These are phyloP conservation scores for Zea luxurians DNA, from an alignment of 176 grass and related monocot species.

Conservation along the genomic window DNA sequence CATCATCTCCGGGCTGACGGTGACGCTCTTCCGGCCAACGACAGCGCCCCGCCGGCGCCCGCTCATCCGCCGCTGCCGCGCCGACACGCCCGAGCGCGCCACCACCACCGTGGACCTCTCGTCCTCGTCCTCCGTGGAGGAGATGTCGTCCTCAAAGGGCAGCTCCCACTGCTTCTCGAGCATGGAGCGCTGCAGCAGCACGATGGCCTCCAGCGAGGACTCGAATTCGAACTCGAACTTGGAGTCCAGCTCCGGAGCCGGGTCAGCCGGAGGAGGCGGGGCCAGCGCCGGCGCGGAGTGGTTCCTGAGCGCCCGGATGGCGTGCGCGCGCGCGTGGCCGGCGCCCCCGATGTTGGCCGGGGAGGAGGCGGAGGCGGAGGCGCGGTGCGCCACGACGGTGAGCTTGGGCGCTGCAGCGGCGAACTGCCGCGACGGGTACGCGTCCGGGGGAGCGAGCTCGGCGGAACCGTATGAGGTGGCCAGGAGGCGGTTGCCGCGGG, in stretches of 20 bases:
- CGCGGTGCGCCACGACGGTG: constrained; percentile 46
- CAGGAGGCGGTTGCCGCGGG: constrained; percentile 80
- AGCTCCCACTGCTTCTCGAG: constrained; percentile 98
- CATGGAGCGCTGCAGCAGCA: constrained; percentile 83
- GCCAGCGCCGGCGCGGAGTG: constrained; percentile 37
- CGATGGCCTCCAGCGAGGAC: constrained; percentile 69
- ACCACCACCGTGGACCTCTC: constrained; percentile 38
- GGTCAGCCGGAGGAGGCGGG: constrained; percentile 27
- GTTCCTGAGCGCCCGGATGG: constrained; percentile 74
- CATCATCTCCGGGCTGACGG: constrained; percentile 73
- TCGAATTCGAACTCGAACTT: constrained; percentile 47
- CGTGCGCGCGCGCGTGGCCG: constrained; percentile 47
- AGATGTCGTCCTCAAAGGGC: constrained; percentile 65
- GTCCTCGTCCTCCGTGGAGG: constrained; percentile 5
- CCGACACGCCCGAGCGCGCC: constrained; percentile 60
- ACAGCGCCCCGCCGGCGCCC: constrained; percentile 30
- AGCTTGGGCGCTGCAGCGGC: constrained; percentile 47
- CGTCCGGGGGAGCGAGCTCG: constrained; percentile 40
- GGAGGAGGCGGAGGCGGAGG: constrained; percentile 45
- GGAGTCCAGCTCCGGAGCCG: background rate
- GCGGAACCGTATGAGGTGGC: constrained; percentile 55
- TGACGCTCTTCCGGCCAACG: constrained; percentile 2
- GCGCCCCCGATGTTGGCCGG: background rate
- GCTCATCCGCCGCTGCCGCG: constrained; percentile 70
- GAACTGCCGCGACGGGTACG: constrained; percentile 35